Base-by-base conservation (phyloP, 208 protist species). In the Trypanosoma cruzi region DNA sequence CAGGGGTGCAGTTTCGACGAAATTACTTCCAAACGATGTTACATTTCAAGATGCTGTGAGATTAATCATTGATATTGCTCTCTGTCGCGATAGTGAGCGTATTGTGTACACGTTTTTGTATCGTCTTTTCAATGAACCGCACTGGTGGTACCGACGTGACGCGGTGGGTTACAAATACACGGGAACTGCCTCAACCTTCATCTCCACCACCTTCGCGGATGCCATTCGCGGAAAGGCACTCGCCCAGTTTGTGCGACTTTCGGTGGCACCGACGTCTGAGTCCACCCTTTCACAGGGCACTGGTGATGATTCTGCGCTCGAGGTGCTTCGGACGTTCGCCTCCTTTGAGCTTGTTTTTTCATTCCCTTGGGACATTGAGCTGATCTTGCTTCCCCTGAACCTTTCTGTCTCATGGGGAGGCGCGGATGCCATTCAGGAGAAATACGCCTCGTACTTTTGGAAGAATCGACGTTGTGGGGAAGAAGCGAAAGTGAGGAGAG, bases 41-140 rank as follows among this genome's bases (percentile, higher is more conserved):
- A 62, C 54, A 34, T 81, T 81, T 61, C 42, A 44, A 24, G 64
- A 89, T 18, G 81, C 82, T 0, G 59, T 93, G 49, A 78, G 78
- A 57, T 73, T 95, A 0, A 34, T 95, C n/a, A 48, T 93, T 6
- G 88, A 94, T 72, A 75, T 96, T 0, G 88, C 86, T 4, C 80
- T 96, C 24, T 92, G 75, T 67, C 84, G 88, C 22, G 88, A 96
- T 69, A 80, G 73, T 59, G 81, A 82, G n/a, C 85, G 86, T 7
- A 71, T 94, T 46, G 78, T 96, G 48, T 65, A 83, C 49, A 68
- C 70, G 29, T 96, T 96, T 70, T 65, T 96, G 16, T 68, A 81
- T 68, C 75, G 71, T 5, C 79, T 96, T 18, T 69, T 75, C 31
- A 36, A 54, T 31, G 82, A 92, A 58, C 88, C 85, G 24, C 75